phyloP scores from a whole-genome alignment of 2,329 filamentous ascomycete genomes.

The Davidsoniella neocaledoniae region DNA sequence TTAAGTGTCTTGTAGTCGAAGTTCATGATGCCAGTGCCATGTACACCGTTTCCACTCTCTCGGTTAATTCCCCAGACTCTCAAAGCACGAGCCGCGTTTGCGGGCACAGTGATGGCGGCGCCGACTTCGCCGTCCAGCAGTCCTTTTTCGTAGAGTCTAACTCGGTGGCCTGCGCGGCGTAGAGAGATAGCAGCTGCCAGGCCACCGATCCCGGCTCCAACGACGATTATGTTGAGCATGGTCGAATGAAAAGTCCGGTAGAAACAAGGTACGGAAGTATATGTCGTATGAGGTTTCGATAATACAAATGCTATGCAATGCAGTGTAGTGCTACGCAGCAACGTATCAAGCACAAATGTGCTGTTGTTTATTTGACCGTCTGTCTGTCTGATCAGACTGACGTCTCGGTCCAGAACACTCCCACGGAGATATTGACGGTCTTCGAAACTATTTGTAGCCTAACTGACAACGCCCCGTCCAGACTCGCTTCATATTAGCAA shows the following conservation, averaged over 20 bases:
- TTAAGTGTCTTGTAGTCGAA: slow-evolving; percentile 18
- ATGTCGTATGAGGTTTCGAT: neutral
- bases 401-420: too few species aligned
- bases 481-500: too few species aligned
- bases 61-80: slow-evolving; percentile 22
- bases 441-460: too few species aligned
- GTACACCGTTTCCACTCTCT: slow-evolving; percentile 17
- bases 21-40: slow-evolving; percentile 14
- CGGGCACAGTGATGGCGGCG: slow-evolving; percentile 23
- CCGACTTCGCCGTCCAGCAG: slow-evolving; percentile 22
- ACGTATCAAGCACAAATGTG: too few species aligned
- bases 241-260: too few species aligned
- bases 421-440: too few species aligned
- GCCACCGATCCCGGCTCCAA: slow-evolving; percentile 24
- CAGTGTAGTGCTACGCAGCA: too few species aligned
- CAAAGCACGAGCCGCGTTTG: slow-evolving; percentile 23
- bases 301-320: too few species aligned
- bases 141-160: slow-evolving; percentile 24
- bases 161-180: slow-evolving; percentile 20
- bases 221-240: slow-evolving; percentile 18
- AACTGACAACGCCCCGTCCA: too few species aligned
- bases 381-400: neutral
- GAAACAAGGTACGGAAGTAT: neutral
- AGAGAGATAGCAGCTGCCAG: slow-evolving; percentile 21
- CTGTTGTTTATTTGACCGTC: too few species aligned